phyloP scores from a whole-genome alignment of 345 rosid genomes.

The Geranium brycei region DNA sequence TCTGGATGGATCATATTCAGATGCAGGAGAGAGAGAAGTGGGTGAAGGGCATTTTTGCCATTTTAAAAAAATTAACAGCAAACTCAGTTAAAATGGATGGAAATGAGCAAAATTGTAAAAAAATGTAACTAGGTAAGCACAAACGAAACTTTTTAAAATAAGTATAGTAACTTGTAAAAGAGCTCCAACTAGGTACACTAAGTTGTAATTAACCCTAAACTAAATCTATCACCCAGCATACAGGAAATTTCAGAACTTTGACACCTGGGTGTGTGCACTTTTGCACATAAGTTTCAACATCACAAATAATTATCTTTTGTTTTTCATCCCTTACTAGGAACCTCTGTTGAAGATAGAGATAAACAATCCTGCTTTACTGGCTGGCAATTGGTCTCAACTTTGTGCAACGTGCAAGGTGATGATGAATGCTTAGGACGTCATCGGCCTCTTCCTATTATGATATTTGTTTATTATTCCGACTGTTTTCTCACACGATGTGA shows the following conservation, averaged over 20 bases:
- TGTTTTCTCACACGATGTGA: conserved; percentile 9
- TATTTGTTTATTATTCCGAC: conserved; percentile 4
- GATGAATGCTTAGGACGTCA: background rate
- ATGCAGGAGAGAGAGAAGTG: no score
- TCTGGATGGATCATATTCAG: no score
- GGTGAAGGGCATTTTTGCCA: no score
- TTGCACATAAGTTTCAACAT: background rate
- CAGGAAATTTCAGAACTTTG: background rate
- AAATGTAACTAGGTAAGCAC: no score
- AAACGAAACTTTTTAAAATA: no score
- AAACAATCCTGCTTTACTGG: conserved; percentile 81
- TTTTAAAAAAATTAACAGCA: no score
- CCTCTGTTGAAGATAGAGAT: conserved; percentile 84
- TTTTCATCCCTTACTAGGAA: conserved; percentile 30
- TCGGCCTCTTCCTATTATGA: background rate
- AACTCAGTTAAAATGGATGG: no score
- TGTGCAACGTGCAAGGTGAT: conserved; percentile 98
- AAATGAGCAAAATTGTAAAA: no score
- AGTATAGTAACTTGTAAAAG: no score
- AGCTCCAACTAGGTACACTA: no score
- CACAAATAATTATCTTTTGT: background rate
- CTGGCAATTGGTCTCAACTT: conserved; percentile 97
- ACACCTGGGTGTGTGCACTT: background rate
- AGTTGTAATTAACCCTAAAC: background rate
- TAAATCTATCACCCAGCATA: background rate